Base-by-base conservation (phyloP, 1,139 yeast genomes). In the Protomyces pachydermus region DNA sequence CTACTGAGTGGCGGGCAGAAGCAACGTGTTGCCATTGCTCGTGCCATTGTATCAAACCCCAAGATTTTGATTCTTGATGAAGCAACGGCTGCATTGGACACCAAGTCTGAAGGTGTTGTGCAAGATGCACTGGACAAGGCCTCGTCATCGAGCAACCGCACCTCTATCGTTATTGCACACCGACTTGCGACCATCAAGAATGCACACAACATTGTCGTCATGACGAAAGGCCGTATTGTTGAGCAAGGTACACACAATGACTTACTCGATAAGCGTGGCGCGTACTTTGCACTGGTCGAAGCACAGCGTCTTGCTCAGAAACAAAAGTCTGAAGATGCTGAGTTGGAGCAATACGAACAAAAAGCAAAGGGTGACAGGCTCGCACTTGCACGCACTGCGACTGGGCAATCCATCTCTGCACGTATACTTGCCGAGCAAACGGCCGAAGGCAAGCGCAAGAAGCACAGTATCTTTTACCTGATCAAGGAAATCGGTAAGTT, bases 101-200 rank as follows among this genome's bases (percentile, higher is more conserved):
- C 86, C 0, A 80, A 78, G 69, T 84, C 88, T 74, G 96, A 88
- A 73, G 86, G 86, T 66, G 81, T 87, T 1, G 91, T 88, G 55
- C 84, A 82, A 70, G 77, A 79, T 56, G 87, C 90, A 0, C 75
- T 86, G 57, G 85, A 85, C 62, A 77, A 80, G 60, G 79, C 87
- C 51, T 84, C 91, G 83, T 42, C 48, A 18, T n/a, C 48, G 48
- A 79, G 80, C 66, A 78, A 81, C 56, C 81, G 85, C 60, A 87
- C 95, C 1, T 87, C 91, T 2, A 85, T 87, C 56, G 85, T 88
- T 16, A 86, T 88, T 73, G 93, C 95, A 2, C 95, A 87, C 74
- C 80, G 93, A 68, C 75, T 88, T 66, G 84, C 91, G 6, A 87
- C 95, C 2, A 87, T 88, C 66, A 83, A 81, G 70, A 77, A 77